These are phyloP conservation scores for Persicaria tinctoria DNA, from an alignment of 148 eudicot genomes.

Conservation along the genomic window DNA sequence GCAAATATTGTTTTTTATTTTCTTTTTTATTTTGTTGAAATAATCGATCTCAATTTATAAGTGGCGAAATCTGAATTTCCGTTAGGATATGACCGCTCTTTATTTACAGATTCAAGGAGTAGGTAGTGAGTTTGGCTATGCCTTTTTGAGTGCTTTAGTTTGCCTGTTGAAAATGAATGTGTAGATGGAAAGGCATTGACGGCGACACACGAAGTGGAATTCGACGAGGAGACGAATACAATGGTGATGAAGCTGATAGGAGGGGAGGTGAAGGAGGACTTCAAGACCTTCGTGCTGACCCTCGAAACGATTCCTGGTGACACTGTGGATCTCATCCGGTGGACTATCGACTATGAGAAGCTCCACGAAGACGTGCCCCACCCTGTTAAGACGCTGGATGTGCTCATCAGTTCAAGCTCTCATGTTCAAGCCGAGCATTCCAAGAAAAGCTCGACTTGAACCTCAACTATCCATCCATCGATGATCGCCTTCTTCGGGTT, in stretches of 20 bases:
- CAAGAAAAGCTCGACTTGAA: background rate
- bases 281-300: background rate
- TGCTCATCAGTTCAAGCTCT: background rate
- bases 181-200: background rate
- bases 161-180: background rate
- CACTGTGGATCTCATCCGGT: background rate
- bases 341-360: background rate
- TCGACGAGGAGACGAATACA: background rate
- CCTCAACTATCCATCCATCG: too few relatives aligned
- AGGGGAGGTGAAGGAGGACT: background rate
- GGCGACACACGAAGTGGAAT: background rate
- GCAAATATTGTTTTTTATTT: too few relatives aligned
- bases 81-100: too few relatives aligned
- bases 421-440: background rate
- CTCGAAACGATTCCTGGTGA: background rate
- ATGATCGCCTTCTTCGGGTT: too few relatives aligned
- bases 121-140: too few relatives aligned
- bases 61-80: too few relatives aligned
- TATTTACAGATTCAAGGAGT: too few relatives aligned
- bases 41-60: too few relatives aligned
- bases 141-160: too few relatives aligned
- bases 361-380: background rate
- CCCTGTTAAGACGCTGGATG: background rate
- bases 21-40: too few relatives aligned
- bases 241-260: background rate